Evolutionary conservation across 805 yeast species (phyloP).

Genomic region (Limtongia smithiae): DNA sequence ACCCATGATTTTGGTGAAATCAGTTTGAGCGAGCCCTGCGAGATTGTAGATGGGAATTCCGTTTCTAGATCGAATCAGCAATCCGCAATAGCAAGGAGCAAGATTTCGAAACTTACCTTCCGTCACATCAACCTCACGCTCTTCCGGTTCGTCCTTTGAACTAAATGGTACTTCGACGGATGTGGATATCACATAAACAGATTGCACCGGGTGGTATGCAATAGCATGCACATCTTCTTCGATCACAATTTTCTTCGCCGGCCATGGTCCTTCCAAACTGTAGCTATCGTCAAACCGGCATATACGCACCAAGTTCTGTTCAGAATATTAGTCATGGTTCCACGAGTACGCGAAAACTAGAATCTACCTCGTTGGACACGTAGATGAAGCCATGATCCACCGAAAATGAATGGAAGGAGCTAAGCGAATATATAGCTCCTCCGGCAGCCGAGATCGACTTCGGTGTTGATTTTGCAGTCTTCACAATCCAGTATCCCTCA

Average conservation of each 20-base stretch:
- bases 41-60: slow-evolving; percentile 45
- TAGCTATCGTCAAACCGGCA: slow-evolving; percentile 41
- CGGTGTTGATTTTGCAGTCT: slow-evolving; percentile 60
- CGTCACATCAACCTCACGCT: slow-evolving; percentile 51
- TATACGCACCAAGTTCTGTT: slow-evolving; percentile 31
- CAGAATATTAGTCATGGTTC: background rate
- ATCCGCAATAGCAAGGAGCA: background rate
- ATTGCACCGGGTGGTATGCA: slow-evolving; percentile 63
- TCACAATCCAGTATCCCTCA: slow-evolving; percentile 65
- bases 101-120: slow-evolving; percentile 3
- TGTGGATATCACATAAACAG: slow-evolving; percentile 61
- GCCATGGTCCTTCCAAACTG: slow-evolving; percentile 59
- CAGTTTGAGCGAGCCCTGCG: slow-evolving; percentile 58
- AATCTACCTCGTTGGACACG: slow-evolving; percentile 52
- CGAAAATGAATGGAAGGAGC: slow-evolving; percentile 45
- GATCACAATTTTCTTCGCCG: slow-evolving; percentile 50
- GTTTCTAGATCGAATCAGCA: background rate
- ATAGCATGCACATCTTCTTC: slow-evolving; percentile 64
- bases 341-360: slow-evolving; percentile 40
- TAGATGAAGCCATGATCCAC: slow-evolving; percentile 56
- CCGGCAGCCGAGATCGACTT: slow-evolving; percentile 62
- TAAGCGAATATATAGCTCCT: slow-evolving; percentile 48
- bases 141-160: slow-evolving; percentile 72
- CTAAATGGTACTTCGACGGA: slow-evolving; percentile 55
- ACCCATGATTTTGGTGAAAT: slow-evolving; percentile 75